Percentiles rank a stretch among this genome's conserved stretches.
These are phyloP conservation scores for Xerocomus amazonicus DNA, from an alignment of 1,284 basidiomycete species.

Conservation along the genomic window DNA sequence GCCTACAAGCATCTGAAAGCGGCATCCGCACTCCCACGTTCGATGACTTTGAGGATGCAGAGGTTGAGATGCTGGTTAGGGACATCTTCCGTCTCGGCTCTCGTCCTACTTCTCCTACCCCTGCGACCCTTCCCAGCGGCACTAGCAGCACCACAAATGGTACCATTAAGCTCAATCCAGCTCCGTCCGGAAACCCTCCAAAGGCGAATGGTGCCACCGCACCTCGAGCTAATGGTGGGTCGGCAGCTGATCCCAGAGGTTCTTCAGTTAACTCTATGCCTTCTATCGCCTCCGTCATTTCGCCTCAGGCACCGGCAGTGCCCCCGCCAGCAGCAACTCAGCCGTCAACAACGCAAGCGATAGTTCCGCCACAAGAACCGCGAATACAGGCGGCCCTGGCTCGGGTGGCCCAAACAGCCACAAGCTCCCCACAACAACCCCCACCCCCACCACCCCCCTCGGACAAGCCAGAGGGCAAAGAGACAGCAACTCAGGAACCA, in stretches of 20 bases:
- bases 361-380: background rate
- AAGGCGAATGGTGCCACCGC: slow-evolving; percentile 18
- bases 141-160: slow-evolving; percentile 11
- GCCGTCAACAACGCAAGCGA: background rate
- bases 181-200: slow-evolving; percentile 17
- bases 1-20: slow-evolving; percentile 33
- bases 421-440: background rate
- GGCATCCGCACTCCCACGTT: slow-evolving; percentile 35
- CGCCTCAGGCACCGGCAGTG: slow-evolving; percentile 1
- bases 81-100: slow-evolving; percentile 37
- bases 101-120: slow-evolving; percentile 25
- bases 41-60: slow-evolving; percentile 35
- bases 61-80: slow-evolving; percentile 37
- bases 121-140: slow-evolving; percentile 5
- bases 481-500: background rate
- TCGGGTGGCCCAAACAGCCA: background rate
- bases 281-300: slow-evolving; percentile 15
- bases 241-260: slow-evolving; percentile 23
- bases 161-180: slow-evolving; percentile 21
- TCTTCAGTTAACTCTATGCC: slow-evolving; percentile 26
- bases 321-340: background rate
- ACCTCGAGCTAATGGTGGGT: slow-evolving; percentile 31
- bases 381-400: background rate
- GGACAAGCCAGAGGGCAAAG: slow-evolving; percentile 15
- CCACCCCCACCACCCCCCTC: background rate